phyloP scores from a whole-genome alignment of 2,329 filamentous ascomycete species.

The Alternaria longipes region DNA sequence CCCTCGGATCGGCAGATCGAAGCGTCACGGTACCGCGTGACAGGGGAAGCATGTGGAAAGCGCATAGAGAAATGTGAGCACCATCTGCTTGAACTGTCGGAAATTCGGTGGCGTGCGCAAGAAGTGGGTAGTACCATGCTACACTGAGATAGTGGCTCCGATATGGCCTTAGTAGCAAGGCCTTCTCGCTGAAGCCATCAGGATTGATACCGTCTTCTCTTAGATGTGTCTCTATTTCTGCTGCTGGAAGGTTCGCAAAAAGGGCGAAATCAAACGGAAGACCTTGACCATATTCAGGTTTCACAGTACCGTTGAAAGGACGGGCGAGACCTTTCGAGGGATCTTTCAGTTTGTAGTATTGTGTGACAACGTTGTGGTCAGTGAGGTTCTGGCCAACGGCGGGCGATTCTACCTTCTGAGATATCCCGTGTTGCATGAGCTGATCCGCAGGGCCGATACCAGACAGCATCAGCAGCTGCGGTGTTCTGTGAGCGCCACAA shows the following conservation, averaged over 20 bases:
- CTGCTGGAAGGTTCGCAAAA: conserved; percentile 23
- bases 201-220: conserved; percentile 4
- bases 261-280: conserved; percentile 25
- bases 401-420: conserved; percentile 22
- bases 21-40: conserved; percentile 36
- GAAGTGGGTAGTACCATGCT: conserved; percentile 25
- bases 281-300: conserved; percentile 30
- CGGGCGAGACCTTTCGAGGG: conserved; percentile 26
- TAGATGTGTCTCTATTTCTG: conserved; percentile 12
- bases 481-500: conserved; percentile 50
- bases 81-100: conserved; percentile 20
- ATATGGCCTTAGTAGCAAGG: conserved; percentile 15
- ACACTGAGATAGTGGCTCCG: conserved; percentile 28
- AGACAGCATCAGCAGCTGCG: conserved; percentile 51
- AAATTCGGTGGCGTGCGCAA: conserved; percentile 4
- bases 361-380: conserved; percentile 26
- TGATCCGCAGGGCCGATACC: conserved; percentile 43
- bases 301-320: conserved; percentile 22
- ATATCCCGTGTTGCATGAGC: conserved; percentile 27
- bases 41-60: conserved; percentile 31
- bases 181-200: background rate
- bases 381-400: conserved; percentile 38
- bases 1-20: conserved; percentile 22
- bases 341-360: conserved; percentile 29
- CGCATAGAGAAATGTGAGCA: conserved; percentile 18